A percentile compares a stretch with the other conserved stretches of the same genome.
phyloP scores from a whole-genome alignment of 2,329 filamentous ascomycete genomes.

The Cryphonectria japonica region DNA sequence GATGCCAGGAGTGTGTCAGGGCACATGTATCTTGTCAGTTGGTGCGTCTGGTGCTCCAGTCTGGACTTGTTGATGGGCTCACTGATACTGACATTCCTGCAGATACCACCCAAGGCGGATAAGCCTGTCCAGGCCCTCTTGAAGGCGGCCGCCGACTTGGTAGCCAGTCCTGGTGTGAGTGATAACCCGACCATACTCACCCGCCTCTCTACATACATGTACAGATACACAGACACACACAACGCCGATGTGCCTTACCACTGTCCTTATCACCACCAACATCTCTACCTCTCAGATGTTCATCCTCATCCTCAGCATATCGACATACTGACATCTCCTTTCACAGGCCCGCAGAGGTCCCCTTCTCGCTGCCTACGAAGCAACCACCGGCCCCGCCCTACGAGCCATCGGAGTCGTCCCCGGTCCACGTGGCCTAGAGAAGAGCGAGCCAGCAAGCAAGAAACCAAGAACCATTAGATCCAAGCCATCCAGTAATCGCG shows the following conservation, averaged over 20 bases:
- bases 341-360: conserved; percentile 13
- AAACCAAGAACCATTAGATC: background rate
- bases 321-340: background rate
- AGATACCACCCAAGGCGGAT: conserved; percentile 21
- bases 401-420: conserved; percentile 11
- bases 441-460: conserved; percentile 6
- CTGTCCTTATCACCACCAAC: background rate
- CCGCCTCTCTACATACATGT: background rate
- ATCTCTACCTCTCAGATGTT: background rate
- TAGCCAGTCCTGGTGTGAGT: conserved; percentile 22
- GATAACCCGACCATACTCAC: no score
- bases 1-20: conserved; percentile 18
- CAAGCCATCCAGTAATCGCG: background rate
- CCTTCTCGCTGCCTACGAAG: conserved; percentile 23
- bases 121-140: conserved; percentile 19
- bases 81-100: background rate
- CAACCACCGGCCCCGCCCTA: conserved; percentile 24
- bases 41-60: conserved; percentile 1
- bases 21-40: conserved; percentile 21
- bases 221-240: no score
- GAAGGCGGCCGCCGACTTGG: conserved; percentile 18
- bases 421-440: background rate
- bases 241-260: background rate
- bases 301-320: background rate
- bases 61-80: background rate